Evolutionary conservation across 768 basidiomycete genomes (phyloP).

Genomic region (Leucosporidium scottii): DNA sequence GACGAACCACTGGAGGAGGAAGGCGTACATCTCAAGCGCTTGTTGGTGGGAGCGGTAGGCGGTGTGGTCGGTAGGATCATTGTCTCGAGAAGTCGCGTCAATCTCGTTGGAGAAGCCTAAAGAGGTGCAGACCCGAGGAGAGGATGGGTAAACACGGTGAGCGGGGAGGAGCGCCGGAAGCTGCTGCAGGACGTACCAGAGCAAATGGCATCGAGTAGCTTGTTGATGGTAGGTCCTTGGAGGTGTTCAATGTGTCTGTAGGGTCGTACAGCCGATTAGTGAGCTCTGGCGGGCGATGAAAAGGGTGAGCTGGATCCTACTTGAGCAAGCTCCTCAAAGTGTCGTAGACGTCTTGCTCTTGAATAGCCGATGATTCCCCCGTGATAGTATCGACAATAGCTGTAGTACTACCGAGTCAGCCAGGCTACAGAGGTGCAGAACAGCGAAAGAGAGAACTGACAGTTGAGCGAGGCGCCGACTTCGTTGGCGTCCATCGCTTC

Average conservation of each 20-base stretch:
- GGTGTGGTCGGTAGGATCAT: conserved; percentile 58
- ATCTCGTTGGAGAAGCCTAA: conserved; percentile 58
- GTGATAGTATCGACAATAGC: conserved; percentile 77
- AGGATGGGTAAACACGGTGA: neutral
- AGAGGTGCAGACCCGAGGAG: neutral
- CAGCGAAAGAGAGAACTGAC: conserved; percentile 20
- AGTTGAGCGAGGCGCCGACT: conserved; percentile 31
- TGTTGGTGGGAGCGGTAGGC: conserved; percentile 60
- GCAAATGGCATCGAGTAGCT: conserved; percentile 76
- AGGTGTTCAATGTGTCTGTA: conserved; percentile 53
- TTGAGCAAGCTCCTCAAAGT: conserved; percentile 76
- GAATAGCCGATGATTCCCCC: conserved; percentile 63
- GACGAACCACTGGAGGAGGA: conserved; percentile 87
- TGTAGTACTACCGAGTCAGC: conserved; percentile 38
- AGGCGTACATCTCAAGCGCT: conserved; percentile 84
- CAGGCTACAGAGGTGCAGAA: too few species aligned
- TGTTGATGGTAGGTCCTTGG: conserved; percentile 62
- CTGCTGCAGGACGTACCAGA: conserved; percentile 47
- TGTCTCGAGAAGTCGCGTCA: conserved; percentile 61
- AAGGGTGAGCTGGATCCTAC: conserved; percentile 31
- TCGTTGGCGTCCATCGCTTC: conserved; percentile 35
- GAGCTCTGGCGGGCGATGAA: neutral
- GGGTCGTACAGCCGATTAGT: neutral
- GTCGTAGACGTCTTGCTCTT: conserved; percentile 65
- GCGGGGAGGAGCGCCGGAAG: neutral